These are phyloP conservation scores for Cicer bijugum DNA, from an alignment of 306 rosid genomes.

Conservation along the genomic window DNA sequence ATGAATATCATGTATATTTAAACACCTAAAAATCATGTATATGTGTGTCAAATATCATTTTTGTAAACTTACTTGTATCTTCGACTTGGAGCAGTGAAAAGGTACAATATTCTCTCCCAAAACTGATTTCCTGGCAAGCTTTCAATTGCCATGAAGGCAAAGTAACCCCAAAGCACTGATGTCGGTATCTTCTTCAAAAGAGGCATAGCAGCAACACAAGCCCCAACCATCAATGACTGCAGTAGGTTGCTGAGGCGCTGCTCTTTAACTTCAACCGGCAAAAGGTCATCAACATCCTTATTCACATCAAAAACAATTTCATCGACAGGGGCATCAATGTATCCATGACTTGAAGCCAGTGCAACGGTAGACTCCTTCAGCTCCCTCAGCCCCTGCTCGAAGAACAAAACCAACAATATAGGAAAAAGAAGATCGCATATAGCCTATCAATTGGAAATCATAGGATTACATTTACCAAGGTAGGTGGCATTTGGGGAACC, in stretches of 20 bases:
- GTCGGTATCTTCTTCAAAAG: slow-evolving; percentile 88
- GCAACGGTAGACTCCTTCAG: slow-evolving; percentile 86
- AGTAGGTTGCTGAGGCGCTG: slow-evolving; percentile 93
- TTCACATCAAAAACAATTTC: slow-evolving; percentile 81
- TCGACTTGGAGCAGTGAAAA: slow-evolving; percentile 93
- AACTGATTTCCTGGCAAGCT: slow-evolving; percentile 98
- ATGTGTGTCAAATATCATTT: slow-evolving; percentile 31
- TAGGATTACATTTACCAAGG: slow-evolving; percentile 62
- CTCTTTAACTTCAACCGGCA: slow-evolving; percentile 92
- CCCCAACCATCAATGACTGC: slow-evolving; percentile 80
- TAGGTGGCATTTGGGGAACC: slow-evolving; percentile 77
- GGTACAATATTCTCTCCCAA: slow-evolving; percentile 92
- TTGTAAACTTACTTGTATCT: slow-evolving; percentile 76
- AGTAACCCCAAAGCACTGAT: slow-evolving; percentile 97
- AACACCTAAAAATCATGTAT: too few species aligned
- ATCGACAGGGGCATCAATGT: slow-evolving; percentile 89
- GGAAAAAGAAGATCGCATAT: slow-evolving; percentile 14
- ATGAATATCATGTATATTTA: too few species aligned
- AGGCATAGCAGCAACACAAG: slow-evolving; percentile 96
- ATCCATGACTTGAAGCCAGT: slow-evolving; percentile 75
- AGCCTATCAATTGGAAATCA: slow-evolving; percentile 36
- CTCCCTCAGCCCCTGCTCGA: slow-evolving; percentile 73
- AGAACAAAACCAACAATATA: slow-evolving; percentile 38
- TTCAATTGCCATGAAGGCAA: slow-evolving; percentile 98
- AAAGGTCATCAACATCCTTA: slow-evolving; percentile 87